phyloP scores from a whole-genome alignment of 2,329 filamentous ascomycete genomes.

The Lachnellula hyalina region DNA sequence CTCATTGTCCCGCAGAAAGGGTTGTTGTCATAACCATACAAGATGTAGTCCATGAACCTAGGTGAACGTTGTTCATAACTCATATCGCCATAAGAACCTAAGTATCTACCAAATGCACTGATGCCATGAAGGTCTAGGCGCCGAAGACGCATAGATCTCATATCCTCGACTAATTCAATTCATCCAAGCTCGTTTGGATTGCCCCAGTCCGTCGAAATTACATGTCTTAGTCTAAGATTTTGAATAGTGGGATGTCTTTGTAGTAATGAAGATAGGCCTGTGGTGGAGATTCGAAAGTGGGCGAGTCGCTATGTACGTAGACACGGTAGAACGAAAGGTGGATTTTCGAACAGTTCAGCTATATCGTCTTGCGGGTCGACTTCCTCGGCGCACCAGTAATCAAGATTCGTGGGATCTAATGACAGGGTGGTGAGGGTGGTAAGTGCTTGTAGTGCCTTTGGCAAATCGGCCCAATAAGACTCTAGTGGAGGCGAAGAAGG shows the following conservation, averaged over 20 bases:
- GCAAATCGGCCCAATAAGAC: constrained; percentile 5
- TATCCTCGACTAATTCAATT: not conserved
- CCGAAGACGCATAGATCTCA: not conserved
- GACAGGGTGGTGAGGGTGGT: not conserved
- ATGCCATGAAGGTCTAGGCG: not conserved
- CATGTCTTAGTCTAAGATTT: not conserved
- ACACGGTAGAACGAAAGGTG: not conserved
- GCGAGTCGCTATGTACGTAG: not conserved
- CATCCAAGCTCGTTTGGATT: not conserved
- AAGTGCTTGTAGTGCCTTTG: not conserved
- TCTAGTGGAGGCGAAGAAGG: not conserved
- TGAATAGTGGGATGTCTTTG: not conserved
- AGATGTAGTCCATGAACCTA: constrained; percentile 3
- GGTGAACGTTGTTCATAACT: not conserved
- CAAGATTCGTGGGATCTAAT: not conserved
- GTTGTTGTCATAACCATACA: constrained; percentile 1
- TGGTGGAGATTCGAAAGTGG: not conserved
- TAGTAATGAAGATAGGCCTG: not conserved
- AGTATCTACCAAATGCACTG: not conserved
- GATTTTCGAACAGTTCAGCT: constrained; percentile 1
- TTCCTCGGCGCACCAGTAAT: not conserved
- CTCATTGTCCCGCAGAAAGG: not conserved
- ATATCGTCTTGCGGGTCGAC: not conserved
- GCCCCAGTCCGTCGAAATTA: no score
- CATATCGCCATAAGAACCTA: not conserved